Evolutionary conservation across 2,329 filamentous ascomycete species (phyloP).

Genomic region (Zymoseptoria tritici): DNA sequence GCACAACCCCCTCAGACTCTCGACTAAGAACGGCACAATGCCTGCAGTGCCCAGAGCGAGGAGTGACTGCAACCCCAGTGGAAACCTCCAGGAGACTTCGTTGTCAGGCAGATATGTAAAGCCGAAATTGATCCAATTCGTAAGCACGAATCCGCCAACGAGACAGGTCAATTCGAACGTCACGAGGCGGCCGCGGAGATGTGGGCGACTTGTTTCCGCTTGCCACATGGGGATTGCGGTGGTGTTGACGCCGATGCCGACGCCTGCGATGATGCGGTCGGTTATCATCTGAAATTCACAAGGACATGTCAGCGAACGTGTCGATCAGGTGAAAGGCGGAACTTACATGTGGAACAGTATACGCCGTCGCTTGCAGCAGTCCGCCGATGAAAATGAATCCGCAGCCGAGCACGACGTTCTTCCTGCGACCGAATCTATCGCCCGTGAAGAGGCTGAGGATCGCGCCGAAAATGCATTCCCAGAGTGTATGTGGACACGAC

Average conservation of each 20-base stretch:
- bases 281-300: constrained; percentile 47
- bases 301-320: too few relatives aligned
- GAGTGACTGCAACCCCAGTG: constrained; percentile 46
- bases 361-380: constrained; percentile 31
- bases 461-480: constrained; percentile 39
- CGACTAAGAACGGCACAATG: constrained; percentile 38
- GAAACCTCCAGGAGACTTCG: constrained; percentile 42
- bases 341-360: constrained; percentile 27
- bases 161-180: constrained; percentile 51
- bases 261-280: constrained; percentile 45
- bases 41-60: constrained; percentile 42
- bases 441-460: constrained; percentile 32
- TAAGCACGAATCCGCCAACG: constrained; percentile 45
- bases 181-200: constrained; percentile 54
- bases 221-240: constrained; percentile 49
- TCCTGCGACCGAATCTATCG: constrained; percentile 37
- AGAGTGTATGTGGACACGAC: constrained; percentile 49
- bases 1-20: constrained; percentile 41
- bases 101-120: constrained; percentile 30
- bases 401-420: constrained; percentile 36
- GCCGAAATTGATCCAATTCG: constrained; percentile 47
- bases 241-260: constrained; percentile 52
- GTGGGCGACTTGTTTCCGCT: constrained; percentile 47
- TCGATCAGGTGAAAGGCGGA: too few relatives aligned
- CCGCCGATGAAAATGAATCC: constrained; percentile 37